Base-by-base conservation (phyloP, 441 rosid genomes). In the Theobroma grandiflorum region DNA sequence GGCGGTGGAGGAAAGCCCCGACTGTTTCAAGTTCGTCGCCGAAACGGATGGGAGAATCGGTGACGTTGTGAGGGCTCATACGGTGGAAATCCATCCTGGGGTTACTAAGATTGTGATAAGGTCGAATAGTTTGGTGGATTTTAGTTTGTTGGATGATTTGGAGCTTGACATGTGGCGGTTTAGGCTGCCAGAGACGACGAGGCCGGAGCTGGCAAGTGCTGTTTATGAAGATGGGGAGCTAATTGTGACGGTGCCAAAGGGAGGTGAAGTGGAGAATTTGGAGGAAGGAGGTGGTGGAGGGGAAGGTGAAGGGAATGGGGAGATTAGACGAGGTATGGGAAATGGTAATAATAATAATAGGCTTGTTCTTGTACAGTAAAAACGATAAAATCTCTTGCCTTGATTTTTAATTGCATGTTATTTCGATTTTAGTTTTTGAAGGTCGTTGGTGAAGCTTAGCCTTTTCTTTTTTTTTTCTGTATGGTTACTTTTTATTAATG, bases 81-180 rank as follows among this genome's bases (percentile, higher is more conserved):
- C 82, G 64, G 85, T 97, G 38, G 94, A 95, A 87, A 97, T 95
- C 82, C 80, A 95, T 79, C 99, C 98, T 0, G 98, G 98, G 80
- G 91, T 97, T 0, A 91, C 88, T 58, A 97, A 97, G 76, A 91
- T 97, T 80, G 96, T 95, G 77, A 85, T 95, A 33, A 85, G 98
- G 91, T 92, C 92, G n/a, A 89, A 86, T 74, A 97, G 87, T 82
- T 85, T 77, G 83, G 79, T 93, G 40, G 97, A 86, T 55, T 79
- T 93, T 62, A 85, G 93, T 6, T 83, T 89, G 42, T 58, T 90
- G 76, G 91, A 90, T 79, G 93, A 89, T 61, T 84, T 97, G 87
- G 99, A 95, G 83, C 89, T 97, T 57, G 98, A 97, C 76, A 89
- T 93, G 87, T 97, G 99, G 99, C 89, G 98, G 82, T 95, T 95